phyloP scores from a whole-genome alignment of 2,329 filamentous ascomycete genomes.

The Fusarium anguioides region DNA sequence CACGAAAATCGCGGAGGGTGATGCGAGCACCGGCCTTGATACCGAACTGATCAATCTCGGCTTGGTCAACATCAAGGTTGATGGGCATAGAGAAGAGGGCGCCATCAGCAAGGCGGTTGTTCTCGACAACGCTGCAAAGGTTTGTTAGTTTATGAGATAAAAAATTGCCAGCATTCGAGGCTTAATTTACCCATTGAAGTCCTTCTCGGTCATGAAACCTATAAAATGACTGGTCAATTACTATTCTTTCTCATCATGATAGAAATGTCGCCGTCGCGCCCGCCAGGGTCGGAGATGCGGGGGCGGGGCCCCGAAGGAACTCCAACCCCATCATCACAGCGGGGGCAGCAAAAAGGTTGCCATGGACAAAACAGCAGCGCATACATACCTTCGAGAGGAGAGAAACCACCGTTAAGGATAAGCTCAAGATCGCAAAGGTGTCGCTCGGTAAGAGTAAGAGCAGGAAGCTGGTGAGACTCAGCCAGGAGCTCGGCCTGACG shows the following conservation, averaged over 20 bases:
- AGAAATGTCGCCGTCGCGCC: conserved; percentile 1
- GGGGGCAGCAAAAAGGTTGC: conserved; percentile 3
- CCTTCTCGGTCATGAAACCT: conserved; percentile 98
- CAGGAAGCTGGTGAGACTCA: conserved; percentile 88
- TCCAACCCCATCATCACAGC: conserved; percentile 30
- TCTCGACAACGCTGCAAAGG: conserved; percentile 80
- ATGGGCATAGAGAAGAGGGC: conserved; percentile 97
- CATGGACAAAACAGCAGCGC: conserved; percentile 49
- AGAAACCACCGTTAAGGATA: conserved; percentile 97
- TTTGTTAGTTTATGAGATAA: conserved; percentile 42
- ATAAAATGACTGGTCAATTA: conserved; percentile 36
- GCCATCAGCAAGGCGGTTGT: conserved; percentile 87
- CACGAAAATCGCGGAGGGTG: conserved; percentile 92
- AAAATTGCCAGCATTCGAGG: background rate
- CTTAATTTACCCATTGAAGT: conserved; percentile 85
- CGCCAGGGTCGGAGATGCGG: conserved; percentile 36
- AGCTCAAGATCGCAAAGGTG: conserved; percentile 98
- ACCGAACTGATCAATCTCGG: conserved; percentile 77
- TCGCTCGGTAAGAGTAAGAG: conserved; percentile 87
- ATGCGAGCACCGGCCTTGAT: conserved; percentile 85
- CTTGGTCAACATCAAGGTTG: conserved; percentile 84
- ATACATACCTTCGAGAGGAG: conserved; percentile 88
- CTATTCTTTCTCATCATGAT: conserved; percentile 13
- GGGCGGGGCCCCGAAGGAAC: conserved; percentile 39
- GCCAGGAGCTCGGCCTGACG: conserved; percentile 80